Percentiles rank a stretch among this genome's conserved stretches.
Evolutionary conservation across 768 basidiomycete species (phyloP).

Genomic region (Mycena latifolia): DNA sequence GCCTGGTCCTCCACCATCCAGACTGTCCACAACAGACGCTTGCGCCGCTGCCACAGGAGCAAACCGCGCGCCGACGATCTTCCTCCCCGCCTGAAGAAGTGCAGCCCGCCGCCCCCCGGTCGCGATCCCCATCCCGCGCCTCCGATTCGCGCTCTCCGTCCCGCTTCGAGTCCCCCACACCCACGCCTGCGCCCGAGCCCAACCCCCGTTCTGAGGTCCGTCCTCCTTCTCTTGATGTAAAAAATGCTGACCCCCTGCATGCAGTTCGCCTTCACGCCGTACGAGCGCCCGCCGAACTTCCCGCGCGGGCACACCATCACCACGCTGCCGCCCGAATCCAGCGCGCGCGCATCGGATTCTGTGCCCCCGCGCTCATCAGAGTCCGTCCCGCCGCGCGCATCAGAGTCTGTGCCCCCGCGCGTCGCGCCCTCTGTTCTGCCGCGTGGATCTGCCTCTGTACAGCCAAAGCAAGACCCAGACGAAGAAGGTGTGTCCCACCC

Average conservation of each 20-base stretch:
- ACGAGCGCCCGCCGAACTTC: constrained; percentile 20
- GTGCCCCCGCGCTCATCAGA: too few relatives aligned
- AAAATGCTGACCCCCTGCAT: not conserved
- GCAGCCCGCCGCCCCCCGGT: too few relatives aligned
- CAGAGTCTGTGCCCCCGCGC: too few relatives aligned
- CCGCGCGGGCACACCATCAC: not conserved
- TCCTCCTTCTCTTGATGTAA: not conserved
- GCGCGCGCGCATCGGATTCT: too few relatives aligned
- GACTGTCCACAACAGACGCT: not conserved
- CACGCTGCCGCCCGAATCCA: too few relatives aligned
- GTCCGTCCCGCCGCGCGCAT: too few relatives aligned
- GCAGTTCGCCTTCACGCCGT: constrained; percentile 19
- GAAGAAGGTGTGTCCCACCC: constrained; percentile 19
- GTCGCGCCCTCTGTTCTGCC: too few relatives aligned
- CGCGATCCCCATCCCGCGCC: too few relatives aligned
- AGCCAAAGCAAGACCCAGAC: constrained; percentile 17
- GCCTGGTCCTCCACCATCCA: constrained; percentile 14
- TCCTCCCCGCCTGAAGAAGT: not conserved
- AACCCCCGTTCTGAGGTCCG: not conserved
- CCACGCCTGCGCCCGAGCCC: not conserved
- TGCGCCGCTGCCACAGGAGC: not conserved
- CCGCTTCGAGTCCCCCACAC: not conserved
- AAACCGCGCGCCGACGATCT: not conserved
- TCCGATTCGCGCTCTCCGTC: not conserved
- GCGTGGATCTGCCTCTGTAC: too few relatives aligned